Evolutionary conservation across 441 rosid genomes (phyloP), one percentile per base, ranked within the genome.

Genomic region (Adansonia gregorii): DNA sequence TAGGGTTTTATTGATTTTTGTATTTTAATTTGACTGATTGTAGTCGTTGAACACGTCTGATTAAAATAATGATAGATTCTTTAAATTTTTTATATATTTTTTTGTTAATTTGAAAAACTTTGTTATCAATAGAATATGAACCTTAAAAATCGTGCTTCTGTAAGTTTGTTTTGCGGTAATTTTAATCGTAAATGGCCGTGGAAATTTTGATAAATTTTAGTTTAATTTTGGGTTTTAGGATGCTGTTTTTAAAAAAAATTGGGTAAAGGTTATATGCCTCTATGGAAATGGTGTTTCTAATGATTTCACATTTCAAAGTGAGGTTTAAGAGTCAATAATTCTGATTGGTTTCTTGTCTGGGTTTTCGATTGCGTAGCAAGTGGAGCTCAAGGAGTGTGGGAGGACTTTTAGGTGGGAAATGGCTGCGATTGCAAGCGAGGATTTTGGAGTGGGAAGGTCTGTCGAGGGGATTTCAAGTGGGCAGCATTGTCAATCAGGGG

Each of bases 381-480:
- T 73, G 82, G 75, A 80, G 83, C 84, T 64, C 77, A 84, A 83
- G 80, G 69, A 73, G 85, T 61, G 80, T 69, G 73, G 78, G 81
- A 81, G 86, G 84, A 78, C 83, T 65, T 78, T 78, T 78, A 82
- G 86, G 74, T 41, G 82, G 85, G 78, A 39, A 85, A 93, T 94
- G 98, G 91, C 93, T 79, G 93, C 91, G 80, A 80, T 73, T 83
- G 87, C 43, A 68, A 83, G 78, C 31, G 95, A 88, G 83, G 99
- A 89, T 48, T 82, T 91, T 78, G 93, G 94, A 81, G 94, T 80
- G 78, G 97, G 89, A 83, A 83, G 91, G 88, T 84, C 92, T 74
- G 73, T 73, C 48, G 98, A 93, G 83, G 94, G 88, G 74, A 82
- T 81, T 82, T 86, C 88, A 8, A 93, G 89, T 63, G 87, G 87